These are phyloP conservation scores for Mrakiaceae sp. DNA, from an alignment of 1,284 basidiomycete genomes.

Conservation along the genomic window DNA sequence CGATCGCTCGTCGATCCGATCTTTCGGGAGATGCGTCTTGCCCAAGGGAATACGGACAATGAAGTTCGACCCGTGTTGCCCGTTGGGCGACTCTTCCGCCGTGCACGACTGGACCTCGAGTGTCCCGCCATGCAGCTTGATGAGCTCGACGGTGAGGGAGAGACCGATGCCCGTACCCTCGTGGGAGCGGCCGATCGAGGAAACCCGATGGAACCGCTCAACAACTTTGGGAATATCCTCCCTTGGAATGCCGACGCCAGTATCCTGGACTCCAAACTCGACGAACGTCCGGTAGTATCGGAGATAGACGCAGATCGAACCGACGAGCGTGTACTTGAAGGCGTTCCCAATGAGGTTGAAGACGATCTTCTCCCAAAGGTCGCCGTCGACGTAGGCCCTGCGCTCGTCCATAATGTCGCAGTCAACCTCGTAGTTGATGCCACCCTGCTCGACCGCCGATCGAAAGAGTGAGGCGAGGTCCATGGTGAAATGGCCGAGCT, in stretches of 20 bases:
- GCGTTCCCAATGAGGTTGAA: slow-evolving; percentile 16
- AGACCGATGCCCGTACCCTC: slow-evolving; percentile 28
- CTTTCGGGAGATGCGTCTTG: slow-evolving; percentile 26
- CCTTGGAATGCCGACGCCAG: slow-evolving; percentile 14
- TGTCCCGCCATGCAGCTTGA: slow-evolving; percentile 36
- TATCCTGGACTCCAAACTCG: slow-evolving; percentile 13
- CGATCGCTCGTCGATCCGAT: slow-evolving; percentile 24
- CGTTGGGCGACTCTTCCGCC: slow-evolving; percentile 25
- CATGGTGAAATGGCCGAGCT: slow-evolving; percentile 32
- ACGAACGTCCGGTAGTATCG: slow-evolving; percentile 1
- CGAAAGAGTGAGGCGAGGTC: slow-evolving; percentile 36
- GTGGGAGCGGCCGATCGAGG: slow-evolving; percentile 28
- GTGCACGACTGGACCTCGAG: slow-evolving; percentile 33
- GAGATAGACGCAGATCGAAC: slow-evolving; percentile 21
- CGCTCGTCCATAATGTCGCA: slow-evolving; percentile 27
- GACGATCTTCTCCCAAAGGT: slow-evolving; percentile 35
- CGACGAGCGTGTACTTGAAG: slow-evolving; percentile 22
- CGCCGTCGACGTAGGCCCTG: slow-evolving; percentile 32
- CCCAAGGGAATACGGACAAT: slow-evolving; percentile 30
- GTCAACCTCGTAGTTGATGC: slow-evolving; percentile 31
- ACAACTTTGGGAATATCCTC: background rate
- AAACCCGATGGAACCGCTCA: slow-evolving; percentile 29
- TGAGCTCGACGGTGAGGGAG: slow-evolving; percentile 32
- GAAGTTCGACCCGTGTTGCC: slow-evolving; percentile 31
- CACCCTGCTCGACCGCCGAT: slow-evolving; percentile 25